These are phyloP conservation scores for Sclerotinia sclerotiorum DNA, from an alignment of 2,329 filamentous ascomycete genomes.

Conservation along the genomic window DNA sequence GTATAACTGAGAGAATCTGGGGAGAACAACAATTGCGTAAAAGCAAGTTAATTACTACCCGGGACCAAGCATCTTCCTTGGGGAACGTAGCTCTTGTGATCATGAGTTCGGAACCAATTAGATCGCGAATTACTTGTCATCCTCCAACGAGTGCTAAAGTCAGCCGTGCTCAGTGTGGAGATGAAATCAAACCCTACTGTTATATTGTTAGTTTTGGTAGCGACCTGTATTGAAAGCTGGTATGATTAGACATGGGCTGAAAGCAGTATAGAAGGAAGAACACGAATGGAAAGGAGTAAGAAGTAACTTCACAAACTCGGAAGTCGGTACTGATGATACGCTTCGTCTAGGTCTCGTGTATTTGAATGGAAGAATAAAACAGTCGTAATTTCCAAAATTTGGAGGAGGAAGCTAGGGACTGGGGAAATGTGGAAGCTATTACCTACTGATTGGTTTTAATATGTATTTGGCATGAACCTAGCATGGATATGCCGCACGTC, in stretches of 20 bases:
- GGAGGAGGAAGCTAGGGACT: not conserved
- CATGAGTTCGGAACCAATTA: slow-evolving; percentile 8
- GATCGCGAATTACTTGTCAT: not conserved
- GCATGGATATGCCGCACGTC: not conserved
- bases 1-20: not conserved
- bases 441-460: not conserved
- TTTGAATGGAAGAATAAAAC: not conserved
- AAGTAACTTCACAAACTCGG: not conserved
- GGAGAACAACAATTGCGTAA: not conserved
- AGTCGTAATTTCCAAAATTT: too few species aligned
- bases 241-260: not conserved
- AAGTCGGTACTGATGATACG: not conserved
- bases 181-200: not conserved
- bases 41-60: not conserved
- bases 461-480: slow-evolving; percentile 5
- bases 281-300: not conserved
- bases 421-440: not conserved
- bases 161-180: slow-evolving; percentile 3
- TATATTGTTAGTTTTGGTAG: not conserved
- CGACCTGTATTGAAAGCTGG: not conserved
- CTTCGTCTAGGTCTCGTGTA: not conserved
- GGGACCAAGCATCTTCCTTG: slow-evolving; percentile 13
- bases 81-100: slow-evolving; percentile 14
- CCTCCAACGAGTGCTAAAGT: not conserved
- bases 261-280: not conserved